Evolutionary conservation across 2,329 filamentous ascomycete species (phyloP).

Genomic region (Epichloe festucae): DNA sequence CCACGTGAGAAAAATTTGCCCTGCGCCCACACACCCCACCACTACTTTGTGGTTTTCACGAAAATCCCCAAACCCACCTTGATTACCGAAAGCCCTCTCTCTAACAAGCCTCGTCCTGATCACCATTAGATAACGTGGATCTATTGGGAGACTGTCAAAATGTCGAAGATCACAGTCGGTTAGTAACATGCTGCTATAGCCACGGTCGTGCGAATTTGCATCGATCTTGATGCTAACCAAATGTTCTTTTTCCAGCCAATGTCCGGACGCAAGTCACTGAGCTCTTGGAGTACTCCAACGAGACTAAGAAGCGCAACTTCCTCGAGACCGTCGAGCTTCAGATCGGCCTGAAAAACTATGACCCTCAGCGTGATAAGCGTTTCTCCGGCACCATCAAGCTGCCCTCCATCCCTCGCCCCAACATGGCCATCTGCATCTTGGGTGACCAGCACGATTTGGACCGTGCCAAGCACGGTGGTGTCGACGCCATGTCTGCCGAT

Average conservation of each 20-base stretch:
- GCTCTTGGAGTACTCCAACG: constrained; percentile 84
- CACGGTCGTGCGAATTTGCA: background rate
- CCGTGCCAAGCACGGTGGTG: constrained; percentile 96
- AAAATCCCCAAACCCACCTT: constrained; percentile 9
- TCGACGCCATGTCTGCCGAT: constrained; percentile 96
- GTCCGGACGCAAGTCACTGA: constrained; percentile 89
- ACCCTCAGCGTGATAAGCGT: constrained; percentile 99
- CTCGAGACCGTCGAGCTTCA: constrained; percentile 85
- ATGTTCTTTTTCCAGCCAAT: constrained; percentile 45
- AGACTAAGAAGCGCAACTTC: constrained; percentile 98
- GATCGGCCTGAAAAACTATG: constrained; percentile 97
- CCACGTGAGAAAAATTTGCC: constrained; percentile 25
- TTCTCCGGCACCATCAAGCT: constrained; percentile 99
- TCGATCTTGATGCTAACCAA: constrained; percentile 17
- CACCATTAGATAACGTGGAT: constrained; percentile 58
- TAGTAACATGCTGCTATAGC: constrained; percentile 13
- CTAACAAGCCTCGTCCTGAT: constrained; percentile 25
- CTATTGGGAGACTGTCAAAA: constrained; percentile 81
- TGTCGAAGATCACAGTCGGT: constrained; percentile 80
- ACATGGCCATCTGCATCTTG: constrained; percentile 70
- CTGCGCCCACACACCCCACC: constrained; percentile 16
- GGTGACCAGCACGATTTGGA: constrained; percentile 93
- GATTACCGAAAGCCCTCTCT: constrained; percentile 6
- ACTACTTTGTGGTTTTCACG: constrained; percentile 7
- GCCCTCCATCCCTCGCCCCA: constrained; percentile 78